A percentile compares a stretch with the other conserved stretches of the same genome.
Conservation (phyloP, 1,284 basidiomycete genomes). For the Puccinia triticina region DNA sequence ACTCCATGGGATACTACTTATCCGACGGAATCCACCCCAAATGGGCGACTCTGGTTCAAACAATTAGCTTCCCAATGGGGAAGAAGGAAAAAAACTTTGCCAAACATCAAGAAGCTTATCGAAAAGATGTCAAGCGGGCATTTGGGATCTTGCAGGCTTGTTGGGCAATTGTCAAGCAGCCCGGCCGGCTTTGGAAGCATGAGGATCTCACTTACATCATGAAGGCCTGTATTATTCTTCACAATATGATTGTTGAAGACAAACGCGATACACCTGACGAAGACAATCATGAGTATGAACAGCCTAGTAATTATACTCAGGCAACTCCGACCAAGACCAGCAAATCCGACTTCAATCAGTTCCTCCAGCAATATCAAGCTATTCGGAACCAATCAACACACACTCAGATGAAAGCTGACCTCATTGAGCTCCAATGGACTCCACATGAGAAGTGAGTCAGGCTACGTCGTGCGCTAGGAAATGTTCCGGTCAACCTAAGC, state of each 20-base stretch:
- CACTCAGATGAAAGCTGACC: too few relatives aligned
- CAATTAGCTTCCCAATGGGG: background rate
- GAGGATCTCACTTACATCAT: background rate
- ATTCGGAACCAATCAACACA: too few relatives aligned
- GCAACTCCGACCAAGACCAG: too few relatives aligned
- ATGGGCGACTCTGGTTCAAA: background rate
- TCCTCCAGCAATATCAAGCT: too few relatives aligned
- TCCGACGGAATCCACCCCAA: background rate
- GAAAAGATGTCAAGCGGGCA: background rate
- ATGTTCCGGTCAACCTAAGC: too few relatives aligned
- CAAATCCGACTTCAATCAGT: too few relatives aligned
- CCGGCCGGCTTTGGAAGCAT: background rate
- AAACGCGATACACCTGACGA: background rate
- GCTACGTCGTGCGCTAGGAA: too few relatives aligned
- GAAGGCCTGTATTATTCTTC: background rate
- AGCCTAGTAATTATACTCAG: too few relatives aligned
- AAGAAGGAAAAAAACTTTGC: background rate
- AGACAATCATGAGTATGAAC: too few relatives aligned
- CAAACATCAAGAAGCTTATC: background rate
- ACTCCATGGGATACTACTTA: background rate
- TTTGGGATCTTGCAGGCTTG: background rate
- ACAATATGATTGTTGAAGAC: constrained; percentile 9
- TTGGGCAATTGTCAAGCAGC: background rate
- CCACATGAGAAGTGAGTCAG: too few relatives aligned
- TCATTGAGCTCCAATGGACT: too few relatives aligned